These are phyloP conservation scores for Xylaria sp. DNA, from an alignment of 2,329 filamentous ascomycete species.

Conservation along the genomic window DNA sequence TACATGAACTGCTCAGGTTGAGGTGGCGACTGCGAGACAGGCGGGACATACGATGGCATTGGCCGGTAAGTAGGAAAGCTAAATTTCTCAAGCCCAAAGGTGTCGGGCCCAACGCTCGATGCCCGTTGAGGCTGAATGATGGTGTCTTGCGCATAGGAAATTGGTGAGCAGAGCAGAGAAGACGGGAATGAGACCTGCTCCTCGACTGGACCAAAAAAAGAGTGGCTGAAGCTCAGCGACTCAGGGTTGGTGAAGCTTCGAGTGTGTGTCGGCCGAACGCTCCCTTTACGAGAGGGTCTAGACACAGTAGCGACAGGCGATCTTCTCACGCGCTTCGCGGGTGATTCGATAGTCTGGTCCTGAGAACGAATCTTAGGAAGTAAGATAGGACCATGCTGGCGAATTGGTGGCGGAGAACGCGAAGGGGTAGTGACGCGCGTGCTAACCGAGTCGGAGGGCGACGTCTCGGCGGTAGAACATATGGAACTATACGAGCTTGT, in stretches of 20 bases:
- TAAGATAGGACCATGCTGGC: slow-evolving; percentile 81
- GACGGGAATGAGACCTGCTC: slow-evolving; percentile 50
- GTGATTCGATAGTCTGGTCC: slow-evolving; percentile 76
- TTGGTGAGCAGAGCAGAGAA: slow-evolving; percentile 74
- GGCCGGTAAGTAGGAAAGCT: slow-evolving; percentile 88
- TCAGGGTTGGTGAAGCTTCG: slow-evolving; percentile 72
- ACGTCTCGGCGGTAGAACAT: slow-evolving; percentile 73
- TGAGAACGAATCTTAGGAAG: slow-evolving; percentile 88
- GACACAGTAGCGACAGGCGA: slow-evolving; percentile 57
- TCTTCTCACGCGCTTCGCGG: slow-evolving; percentile 68
- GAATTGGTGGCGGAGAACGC: slow-evolving; percentile 73
- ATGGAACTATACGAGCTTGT: slow-evolving; percentile 73
- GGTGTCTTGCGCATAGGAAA: slow-evolving; percentile 63
- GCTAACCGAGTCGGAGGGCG: slow-evolving; percentile 71
- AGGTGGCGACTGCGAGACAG: slow-evolving; percentile 46
- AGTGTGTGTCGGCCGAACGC: slow-evolving; percentile 59
- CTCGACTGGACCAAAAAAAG: slow-evolving; percentile 53
- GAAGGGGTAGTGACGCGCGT: slow-evolving; percentile 75
- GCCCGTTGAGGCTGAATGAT: slow-evolving; percentile 65
- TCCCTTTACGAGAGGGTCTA: slow-evolving; percentile 46
- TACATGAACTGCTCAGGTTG: slow-evolving; percentile 60
- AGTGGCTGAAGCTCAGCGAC: slow-evolving; percentile 54
- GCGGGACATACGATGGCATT: slow-evolving; percentile 66
- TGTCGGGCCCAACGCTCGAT: slow-evolving; percentile 75
- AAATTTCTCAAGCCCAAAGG: slow-evolving; percentile 72